A percentile compares a stretch with the other conserved stretches of the same genome.
Evolutionary conservation across 345 rosid species (phyloP).

Genomic region (Limnanthes douglasii): DNA sequence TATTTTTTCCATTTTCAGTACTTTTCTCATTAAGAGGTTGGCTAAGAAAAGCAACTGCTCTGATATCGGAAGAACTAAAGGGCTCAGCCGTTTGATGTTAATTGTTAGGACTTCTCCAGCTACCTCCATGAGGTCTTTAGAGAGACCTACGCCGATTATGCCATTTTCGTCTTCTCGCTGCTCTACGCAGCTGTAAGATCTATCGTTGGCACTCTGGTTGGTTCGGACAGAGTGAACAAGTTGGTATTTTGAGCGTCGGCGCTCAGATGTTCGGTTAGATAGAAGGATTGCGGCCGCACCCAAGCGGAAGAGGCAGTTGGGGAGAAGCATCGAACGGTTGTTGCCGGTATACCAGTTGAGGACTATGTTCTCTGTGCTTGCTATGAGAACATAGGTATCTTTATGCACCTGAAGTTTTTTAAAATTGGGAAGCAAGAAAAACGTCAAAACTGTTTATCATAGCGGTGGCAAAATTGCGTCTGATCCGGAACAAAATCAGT

Average conservation of each 20-base stretch:
- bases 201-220: slow-evolving; percentile 25
- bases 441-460: too few relatives aligned
- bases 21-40: slow-evolving; percentile 12
- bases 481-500: too few relatives aligned
- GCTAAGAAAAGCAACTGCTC: slow-evolving; percentile 23
- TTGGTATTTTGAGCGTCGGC: slow-evolving; percentile 21
- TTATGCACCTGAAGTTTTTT: slow-evolving; percentile 21
- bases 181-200: slow-evolving; percentile 17
- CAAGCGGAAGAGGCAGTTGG: slow-evolving; percentile 22
- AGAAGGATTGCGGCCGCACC: slow-evolving; percentile 28
- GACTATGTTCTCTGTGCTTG: slow-evolving; percentile 23
- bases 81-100: slow-evolving; percentile 30
- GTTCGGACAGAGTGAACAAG: slow-evolving; percentile 27
- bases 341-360: slow-evolving; percentile 16
- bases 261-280: slow-evolving; percentile 16
- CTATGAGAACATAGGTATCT: slow-evolving; percentile 22
- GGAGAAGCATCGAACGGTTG: slow-evolving; percentile 22
- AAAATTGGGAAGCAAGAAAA: too few relatives aligned
- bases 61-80: slow-evolving; percentile 28
- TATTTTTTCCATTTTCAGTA: slow-evolving; percentile 18
- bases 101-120: slow-evolving; percentile 31
- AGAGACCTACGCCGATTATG: slow-evolving; percentile 18
- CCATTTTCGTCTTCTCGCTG: slow-evolving; percentile 20
- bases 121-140: slow-evolving; percentile 28
- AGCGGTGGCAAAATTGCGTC: too few relatives aligned